phyloP scores from a whole-genome alignment of 2,329 filamentous ascomycete genomes.

The Colletotrichum tamarilloi region DNA sequence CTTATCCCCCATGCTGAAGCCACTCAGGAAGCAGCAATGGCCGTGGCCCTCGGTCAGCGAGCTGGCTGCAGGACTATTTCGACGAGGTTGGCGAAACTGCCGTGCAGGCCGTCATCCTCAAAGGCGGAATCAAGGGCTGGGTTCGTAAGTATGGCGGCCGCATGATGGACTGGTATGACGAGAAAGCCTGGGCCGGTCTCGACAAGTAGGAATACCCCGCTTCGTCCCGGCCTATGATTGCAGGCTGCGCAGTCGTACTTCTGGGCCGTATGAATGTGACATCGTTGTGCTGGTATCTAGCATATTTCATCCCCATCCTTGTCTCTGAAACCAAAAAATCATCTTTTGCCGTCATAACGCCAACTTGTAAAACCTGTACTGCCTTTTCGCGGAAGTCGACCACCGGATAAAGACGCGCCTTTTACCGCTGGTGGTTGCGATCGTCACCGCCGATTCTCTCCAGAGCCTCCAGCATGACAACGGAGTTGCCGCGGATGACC shows the following conservation, averaged over 20 bases:
- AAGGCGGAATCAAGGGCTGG: constrained; percentile 67
- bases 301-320: constrained; percentile 27
- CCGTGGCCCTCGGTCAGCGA: constrained; percentile 62
- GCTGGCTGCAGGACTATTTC: constrained; percentile 68
- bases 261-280: constrained; percentile 17
- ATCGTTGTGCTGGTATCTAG: constrained; percentile 45
- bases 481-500: constrained; percentile 97
- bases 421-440: constrained; percentile 47
- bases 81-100: constrained; percentile 54
- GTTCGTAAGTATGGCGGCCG: constrained; percentile 58
- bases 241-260: constrained; percentile 14
- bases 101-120: constrained; percentile 59
- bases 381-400: constrained; percentile 18
- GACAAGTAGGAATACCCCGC: neutral
- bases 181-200: constrained; percentile 46
- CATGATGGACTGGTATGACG: constrained; percentile 63
- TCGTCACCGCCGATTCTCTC: constrained; percentile 75
- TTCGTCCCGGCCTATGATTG: neutral
- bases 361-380: constrained; percentile 27
- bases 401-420: neutral
- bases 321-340: constrained; percentile 29
- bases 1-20: constrained; percentile 7
- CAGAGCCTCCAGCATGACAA: constrained; percentile 94
- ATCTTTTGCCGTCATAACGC: constrained; percentile 33
- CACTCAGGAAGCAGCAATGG: constrained; percentile 60